A percentile compares a stretch with the other conserved stretches of the same genome.
phyloP scores from a whole-genome alignment of 2,329 filamentous ascomycete genomes.

The Penicillium brevicompactum region DNA sequence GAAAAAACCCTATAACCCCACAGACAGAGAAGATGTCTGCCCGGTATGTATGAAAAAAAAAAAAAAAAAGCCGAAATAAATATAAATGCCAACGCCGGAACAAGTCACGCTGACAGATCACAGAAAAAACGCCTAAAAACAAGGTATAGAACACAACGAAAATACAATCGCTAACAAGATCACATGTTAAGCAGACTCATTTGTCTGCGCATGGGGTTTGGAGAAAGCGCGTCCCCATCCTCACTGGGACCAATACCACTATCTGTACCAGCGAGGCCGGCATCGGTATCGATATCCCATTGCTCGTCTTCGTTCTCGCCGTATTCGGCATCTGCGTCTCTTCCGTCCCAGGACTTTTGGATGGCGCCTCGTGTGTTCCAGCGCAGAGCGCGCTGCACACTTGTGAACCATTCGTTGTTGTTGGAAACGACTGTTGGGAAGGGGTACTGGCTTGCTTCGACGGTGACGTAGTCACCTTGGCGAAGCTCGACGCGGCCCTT shows the following conservation, averaged over 20 bases:
- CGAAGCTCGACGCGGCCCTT: conserved; percentile 92
- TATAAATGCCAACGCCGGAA: conserved; percentile 5
- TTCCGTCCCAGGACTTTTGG: conserved; percentile 78
- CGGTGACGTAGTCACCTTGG: conserved; percentile 93
- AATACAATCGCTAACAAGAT: conserved; percentile 14
- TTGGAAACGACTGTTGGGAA: conserved; percentile 94
- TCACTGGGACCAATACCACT: conserved; percentile 62
- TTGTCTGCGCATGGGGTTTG: conserved; percentile 70
- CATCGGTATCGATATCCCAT: conserved; percentile 95
- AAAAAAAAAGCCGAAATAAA: background rate
- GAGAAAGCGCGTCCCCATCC: conserved; percentile 59
- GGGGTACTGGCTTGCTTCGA: conserved; percentile 92
- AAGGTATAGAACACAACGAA: conserved; percentile 12
- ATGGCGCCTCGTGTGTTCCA: conserved; percentile 94
- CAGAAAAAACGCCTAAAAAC: conserved; percentile 5
- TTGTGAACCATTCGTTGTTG: conserved; percentile 94
- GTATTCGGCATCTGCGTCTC: conserved; percentile 34
- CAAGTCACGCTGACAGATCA: background rate
- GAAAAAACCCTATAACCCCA: background rate
- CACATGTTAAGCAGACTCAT: conserved; percentile 72
- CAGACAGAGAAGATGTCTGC: background rate
- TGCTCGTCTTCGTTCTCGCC: conserved; percentile 60
- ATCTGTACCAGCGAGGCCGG: conserved; percentile 43
- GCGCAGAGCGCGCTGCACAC: conserved; percentile 83
- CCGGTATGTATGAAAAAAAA: background rate